These are phyloP conservation scores for Tieghemiomyces parasiticus DNA, from an alignment of 192 early-diverging fungal species.

Conservation along the genomic window DNA sequence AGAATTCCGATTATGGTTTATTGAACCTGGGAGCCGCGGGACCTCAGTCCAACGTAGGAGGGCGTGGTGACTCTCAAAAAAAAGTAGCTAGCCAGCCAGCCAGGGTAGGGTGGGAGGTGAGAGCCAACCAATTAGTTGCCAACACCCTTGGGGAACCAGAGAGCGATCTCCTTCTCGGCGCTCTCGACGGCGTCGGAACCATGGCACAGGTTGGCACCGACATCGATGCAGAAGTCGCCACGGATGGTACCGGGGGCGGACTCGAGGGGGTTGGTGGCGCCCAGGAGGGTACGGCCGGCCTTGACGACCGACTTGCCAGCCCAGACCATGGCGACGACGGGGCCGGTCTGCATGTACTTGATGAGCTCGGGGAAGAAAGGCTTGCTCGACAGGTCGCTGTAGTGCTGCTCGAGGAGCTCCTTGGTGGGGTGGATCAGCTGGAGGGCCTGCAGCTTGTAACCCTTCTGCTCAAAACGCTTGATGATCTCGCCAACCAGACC, in stretches of 20 bases:
- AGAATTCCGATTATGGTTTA: background rate
- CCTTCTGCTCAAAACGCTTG: slow-evolving; percentile 81
- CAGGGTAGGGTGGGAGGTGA: background rate
- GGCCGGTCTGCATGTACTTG: slow-evolving; percentile 77
- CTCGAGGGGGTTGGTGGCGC: slow-evolving; percentile 84
- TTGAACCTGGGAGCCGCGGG: background rate
- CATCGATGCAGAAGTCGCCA: slow-evolving; percentile 83
- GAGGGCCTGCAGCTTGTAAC: slow-evolving; percentile 79
- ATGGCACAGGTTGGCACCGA: slow-evolving; percentile 80
- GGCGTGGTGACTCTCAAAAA: background rate
- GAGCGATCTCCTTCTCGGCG: slow-evolving; percentile 74
- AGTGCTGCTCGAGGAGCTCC: slow-evolving; percentile 64
- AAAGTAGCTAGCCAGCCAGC: background rate
- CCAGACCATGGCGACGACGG: slow-evolving; percentile 93
- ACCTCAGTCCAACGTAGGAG: background rate
- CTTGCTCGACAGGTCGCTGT: slow-evolving; percentile 68
- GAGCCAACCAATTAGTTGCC: slow-evolving; percentile 20
- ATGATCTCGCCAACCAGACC: slow-evolving; percentile 89
- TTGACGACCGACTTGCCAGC: slow-evolving; percentile 79
- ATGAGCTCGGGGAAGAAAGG: slow-evolving; percentile 81
- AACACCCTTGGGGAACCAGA: slow-evolving; percentile 70
- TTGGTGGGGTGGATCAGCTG: slow-evolving; percentile 56
- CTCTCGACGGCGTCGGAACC: slow-evolving; percentile 79
- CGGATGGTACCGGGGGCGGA: slow-evolving; percentile 88
- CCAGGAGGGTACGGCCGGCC: slow-evolving; percentile 75